Conservation (phyloP, 2,329 filamentous ascomycete species). For the Fusarium marasasianum region DNA sequence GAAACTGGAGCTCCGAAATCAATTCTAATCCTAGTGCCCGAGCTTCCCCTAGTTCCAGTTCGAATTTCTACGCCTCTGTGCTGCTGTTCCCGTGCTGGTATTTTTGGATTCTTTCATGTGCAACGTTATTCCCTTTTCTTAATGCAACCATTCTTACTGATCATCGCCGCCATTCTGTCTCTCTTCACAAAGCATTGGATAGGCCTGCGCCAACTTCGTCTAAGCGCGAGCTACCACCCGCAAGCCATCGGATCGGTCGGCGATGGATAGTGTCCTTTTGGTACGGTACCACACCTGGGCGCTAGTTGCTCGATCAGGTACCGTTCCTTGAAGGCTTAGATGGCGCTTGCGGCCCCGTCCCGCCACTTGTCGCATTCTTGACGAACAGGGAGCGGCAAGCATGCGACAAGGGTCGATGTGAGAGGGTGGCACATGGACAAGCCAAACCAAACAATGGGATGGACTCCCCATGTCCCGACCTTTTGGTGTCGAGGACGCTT, state of each 20-base stretch:
- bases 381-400: conserved; percentile 37
- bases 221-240: conserved; percentile 13
- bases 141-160: conserved; percentile 9
- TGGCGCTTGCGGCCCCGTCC: conserved; percentile 43
- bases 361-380: conserved; percentile 35
- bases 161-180: conserved; percentile 8
- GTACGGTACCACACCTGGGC: conserved; percentile 21
- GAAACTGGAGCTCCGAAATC: conserved; percentile 6
- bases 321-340: conserved; percentile 42
- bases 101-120: conserved; percentile 4
- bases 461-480: background rate
- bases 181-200: background rate
- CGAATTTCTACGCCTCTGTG: conserved; percentile 1
- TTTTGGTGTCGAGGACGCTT: conserved; percentile 5
- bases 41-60: background rate
- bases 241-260: conserved; percentile 26
- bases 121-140: conserved; percentile 3
- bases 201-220: background rate
- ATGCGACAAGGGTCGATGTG: conserved; percentile 26
- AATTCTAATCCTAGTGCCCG: background rate
- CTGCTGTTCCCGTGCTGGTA: conserved; percentile 4
- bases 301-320: conserved; percentile 39
- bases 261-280: background rate
- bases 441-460: conserved; percentile 18
- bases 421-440: conserved; percentile 27